These are phyloP conservation scores for Apiotrichum mycotoxinovorans DNA, from an alignment of 1,284 basidiomycete genomes.

Conservation along the genomic window DNA sequence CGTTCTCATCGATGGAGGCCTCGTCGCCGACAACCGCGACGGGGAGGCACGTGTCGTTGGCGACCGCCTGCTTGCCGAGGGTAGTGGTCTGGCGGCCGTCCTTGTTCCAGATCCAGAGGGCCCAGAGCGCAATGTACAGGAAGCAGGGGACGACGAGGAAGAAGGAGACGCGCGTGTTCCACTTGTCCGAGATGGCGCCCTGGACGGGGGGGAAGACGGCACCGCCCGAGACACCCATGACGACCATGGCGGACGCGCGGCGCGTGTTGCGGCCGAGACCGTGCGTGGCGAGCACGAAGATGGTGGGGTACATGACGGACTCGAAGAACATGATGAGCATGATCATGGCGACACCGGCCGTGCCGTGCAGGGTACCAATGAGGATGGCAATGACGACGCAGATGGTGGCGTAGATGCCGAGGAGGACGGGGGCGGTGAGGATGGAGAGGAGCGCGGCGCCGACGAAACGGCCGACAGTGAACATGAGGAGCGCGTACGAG, in stretches of 20 bases:
- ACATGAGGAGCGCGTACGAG: constrained; percentile 69
- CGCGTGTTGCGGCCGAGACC: constrained; percentile 68
- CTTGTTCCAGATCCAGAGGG: constrained; percentile 45
- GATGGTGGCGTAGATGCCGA: constrained; percentile 57
- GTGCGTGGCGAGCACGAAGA: constrained; percentile 64
- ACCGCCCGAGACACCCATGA: constrained; percentile 65
- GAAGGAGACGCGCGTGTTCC: constrained; percentile 42
- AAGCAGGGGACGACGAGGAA: constrained; percentile 49
- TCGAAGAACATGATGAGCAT: constrained; percentile 75
- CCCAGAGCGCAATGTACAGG: constrained; percentile 45
- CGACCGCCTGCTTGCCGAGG: constrained; percentile 2
- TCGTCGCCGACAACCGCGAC: too few relatives aligned
- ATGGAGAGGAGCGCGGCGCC: constrained; percentile 61
- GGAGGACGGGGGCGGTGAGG: constrained; percentile 63
- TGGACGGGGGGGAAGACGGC: constrained; percentile 72
- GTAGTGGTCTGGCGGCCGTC: constrained; percentile 31
- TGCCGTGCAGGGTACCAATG: constrained; percentile 57
- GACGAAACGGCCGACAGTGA: constrained; percentile 64
- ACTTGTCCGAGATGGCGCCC: constrained; percentile 61
- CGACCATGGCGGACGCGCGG: constrained; percentile 65
- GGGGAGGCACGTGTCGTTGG: not conserved
- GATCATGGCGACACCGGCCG: constrained; percentile 60
- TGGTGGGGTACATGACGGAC: constrained; percentile 56
- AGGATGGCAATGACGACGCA: constrained; percentile 59
- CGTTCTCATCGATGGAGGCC: not conserved